Conservation (phyloP, 2,329 filamentous ascomycete species). For the Leptographium flavum region DNA sequence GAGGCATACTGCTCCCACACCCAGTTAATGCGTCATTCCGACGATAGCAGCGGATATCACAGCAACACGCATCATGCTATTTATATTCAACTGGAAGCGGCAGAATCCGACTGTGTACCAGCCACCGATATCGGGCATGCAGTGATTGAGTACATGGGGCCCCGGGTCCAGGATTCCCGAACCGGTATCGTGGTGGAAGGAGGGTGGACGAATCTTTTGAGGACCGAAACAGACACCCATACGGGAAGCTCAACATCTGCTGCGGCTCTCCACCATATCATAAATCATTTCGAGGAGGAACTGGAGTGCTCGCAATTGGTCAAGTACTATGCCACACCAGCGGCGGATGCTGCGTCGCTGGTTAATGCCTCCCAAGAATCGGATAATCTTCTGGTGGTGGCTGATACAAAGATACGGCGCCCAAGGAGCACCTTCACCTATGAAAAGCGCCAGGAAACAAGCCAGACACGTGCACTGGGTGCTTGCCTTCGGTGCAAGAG, state of each 20-base stretch:
- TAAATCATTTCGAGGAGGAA: slow-evolving; percentile 5
- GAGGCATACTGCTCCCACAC: too few relatives aligned
- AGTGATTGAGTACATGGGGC: not conserved
- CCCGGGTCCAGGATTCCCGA: not conserved
- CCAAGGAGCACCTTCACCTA: slow-evolving; percentile 12
- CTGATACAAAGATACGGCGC: not conserved
- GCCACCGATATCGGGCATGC: not conserved
- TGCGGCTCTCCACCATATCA: slow-evolving; percentile 3
- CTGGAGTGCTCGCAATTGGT: too few relatives aligned
- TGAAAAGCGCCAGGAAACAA: slow-evolving; percentile 18
- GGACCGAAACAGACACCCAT: not conserved
- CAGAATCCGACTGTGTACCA: not conserved
- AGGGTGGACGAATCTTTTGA: not conserved
- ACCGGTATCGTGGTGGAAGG: not conserved
- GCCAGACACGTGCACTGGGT: slow-evolving; percentile 20
- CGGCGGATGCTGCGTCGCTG: not conserved
- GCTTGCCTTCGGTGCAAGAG: slow-evolving; percentile 31
- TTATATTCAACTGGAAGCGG: too few relatives aligned
- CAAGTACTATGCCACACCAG: too few relatives aligned
- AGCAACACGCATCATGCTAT: not conserved
- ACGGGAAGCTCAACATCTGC: not conserved
- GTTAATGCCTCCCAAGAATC: too few relatives aligned
- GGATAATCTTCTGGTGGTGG: not conserved
- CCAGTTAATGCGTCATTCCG: too few relatives aligned
- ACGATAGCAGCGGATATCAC: too few relatives aligned